Percentiles rank a stretch among this genome's conserved stretches.
phyloP scores from a whole-genome alignment of 352 stramenopile genomes.

The Phytophthora vignae region DNA sequence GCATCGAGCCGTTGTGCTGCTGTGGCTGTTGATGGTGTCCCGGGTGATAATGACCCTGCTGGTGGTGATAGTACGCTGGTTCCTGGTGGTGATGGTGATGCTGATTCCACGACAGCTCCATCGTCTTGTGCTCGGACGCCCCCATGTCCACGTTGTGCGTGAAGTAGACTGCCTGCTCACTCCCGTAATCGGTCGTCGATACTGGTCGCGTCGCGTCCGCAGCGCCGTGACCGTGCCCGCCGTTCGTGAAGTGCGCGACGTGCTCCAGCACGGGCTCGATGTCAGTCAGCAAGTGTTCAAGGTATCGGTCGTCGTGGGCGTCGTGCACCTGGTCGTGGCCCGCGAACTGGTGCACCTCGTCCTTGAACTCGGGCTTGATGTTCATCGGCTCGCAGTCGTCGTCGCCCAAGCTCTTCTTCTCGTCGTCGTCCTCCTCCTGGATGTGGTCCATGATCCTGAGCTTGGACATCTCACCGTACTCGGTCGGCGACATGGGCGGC shows the following conservation, averaged over 20 bases:
- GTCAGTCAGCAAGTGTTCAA: slow-evolving; percentile 56
- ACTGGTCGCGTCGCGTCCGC: slow-evolving; percentile 26
- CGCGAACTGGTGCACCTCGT: slow-evolving; percentile 19
- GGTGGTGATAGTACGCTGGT: slow-evolving; percentile 16
- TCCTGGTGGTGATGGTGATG: slow-evolving; percentile 23
- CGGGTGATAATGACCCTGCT: too few species aligned
- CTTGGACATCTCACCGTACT: slow-evolving; percentile 33
- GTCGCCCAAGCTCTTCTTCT: slow-evolving; percentile 24
- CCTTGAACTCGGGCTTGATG: slow-evolving; percentile 28
- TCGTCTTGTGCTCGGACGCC: slow-evolving; percentile 32
- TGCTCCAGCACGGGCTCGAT: slow-evolving; percentile 63
- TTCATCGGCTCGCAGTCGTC: slow-evolving; percentile 32
- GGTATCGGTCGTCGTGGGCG: slow-evolving; percentile 46
- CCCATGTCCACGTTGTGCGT: slow-evolving; percentile 18
- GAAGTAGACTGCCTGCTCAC: slow-evolving; percentile 32
- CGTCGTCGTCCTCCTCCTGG: slow-evolving; percentile 33
- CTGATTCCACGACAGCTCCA: slow-evolving; percentile 42
- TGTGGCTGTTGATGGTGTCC: slow-evolving; percentile 10
- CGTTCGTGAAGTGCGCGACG: slow-evolving; percentile 57
- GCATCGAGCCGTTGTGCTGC: slow-evolving; percentile 20
- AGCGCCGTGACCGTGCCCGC: slow-evolving; percentile 5
- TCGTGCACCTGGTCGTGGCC: slow-evolving; percentile 23
- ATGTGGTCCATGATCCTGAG: slow-evolving; percentile 40
- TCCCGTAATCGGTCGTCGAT: slow-evolving; percentile 28
- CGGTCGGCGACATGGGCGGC: slow-evolving; percentile 38